Percentiles rank a stretch among this genome's conserved stretches.
phyloP scores from a whole-genome alignment of 345 rosid genomes.

The Gossypium turneri region DNA sequence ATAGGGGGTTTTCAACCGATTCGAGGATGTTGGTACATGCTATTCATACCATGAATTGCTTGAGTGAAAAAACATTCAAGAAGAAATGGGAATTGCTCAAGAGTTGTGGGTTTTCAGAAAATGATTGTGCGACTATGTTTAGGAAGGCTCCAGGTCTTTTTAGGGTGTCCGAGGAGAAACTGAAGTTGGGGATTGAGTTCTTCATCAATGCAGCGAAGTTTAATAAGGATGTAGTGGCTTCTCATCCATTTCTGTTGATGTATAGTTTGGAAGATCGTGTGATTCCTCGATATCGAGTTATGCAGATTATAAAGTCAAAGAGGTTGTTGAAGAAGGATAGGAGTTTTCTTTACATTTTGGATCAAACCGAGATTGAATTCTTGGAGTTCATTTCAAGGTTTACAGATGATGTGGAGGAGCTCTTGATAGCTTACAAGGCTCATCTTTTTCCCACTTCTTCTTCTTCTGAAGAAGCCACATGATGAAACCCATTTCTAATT shows the following conservation, averaged over 20 bases:
- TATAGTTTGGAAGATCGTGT: conserved; percentile 32
- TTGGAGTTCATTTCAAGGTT: conserved; percentile 29
- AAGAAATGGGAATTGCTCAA: conserved; percentile 27
- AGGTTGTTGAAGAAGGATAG: conserved; percentile 27
- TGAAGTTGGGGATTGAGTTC: conserved; percentile 30
- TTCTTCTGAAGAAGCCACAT: neutral
- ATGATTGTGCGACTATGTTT: conserved; percentile 28
- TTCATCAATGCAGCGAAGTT: conserved; percentile 21
- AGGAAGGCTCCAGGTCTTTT: conserved; percentile 29
- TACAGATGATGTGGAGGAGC: conserved; percentile 25
- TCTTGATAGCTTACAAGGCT: conserved; percentile 31
- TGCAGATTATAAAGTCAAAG: conserved; percentile 28
- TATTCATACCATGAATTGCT: conserved; percentile 24
- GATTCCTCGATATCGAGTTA: conserved; percentile 33
- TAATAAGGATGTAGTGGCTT: conserved; percentile 23
- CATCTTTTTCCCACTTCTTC: conserved; percentile 9
- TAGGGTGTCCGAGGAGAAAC: conserved; percentile 26
- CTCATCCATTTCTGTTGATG: conserved; percentile 22
- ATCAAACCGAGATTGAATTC: conserved; percentile 20
- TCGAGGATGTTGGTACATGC: conserved; percentile 43
- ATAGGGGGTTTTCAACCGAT: conserved; percentile 34
- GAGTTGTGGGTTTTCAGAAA: conserved; percentile 29
- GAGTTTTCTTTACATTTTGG: conserved; percentile 4
- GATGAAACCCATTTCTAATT: no score
- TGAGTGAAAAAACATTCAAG: conserved; percentile 23